These are phyloP conservation scores for Tolypocladium guangdongense DNA, from an alignment of 2,329 filamentous ascomycete species.

Conservation along the genomic window DNA sequence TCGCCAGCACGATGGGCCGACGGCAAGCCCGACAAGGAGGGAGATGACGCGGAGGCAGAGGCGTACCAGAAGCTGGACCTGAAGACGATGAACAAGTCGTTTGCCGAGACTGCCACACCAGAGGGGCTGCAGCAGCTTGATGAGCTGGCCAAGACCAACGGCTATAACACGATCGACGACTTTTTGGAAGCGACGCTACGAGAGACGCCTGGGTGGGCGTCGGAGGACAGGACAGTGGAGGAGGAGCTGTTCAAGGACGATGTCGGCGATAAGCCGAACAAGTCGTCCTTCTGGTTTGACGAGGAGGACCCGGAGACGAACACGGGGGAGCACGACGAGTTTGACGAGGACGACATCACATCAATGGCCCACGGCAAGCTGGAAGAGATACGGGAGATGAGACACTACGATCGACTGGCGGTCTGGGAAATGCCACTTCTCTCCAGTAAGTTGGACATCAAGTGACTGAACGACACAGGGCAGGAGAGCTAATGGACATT, in stretches of 20 bases:
- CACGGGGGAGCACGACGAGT: slow-evolving; percentile 47
- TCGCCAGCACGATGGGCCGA: slow-evolving; percentile 14
- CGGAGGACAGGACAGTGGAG: slow-evolving; percentile 20
- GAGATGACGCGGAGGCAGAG: slow-evolving; percentile 13
- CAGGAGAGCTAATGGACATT: slow-evolving; percentile 3
- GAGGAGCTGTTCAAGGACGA: slow-evolving; percentile 20
- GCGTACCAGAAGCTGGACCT: slow-evolving; percentile 13
- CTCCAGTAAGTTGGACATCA: slow-evolving; percentile 50
- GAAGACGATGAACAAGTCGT: slow-evolving; percentile 18
- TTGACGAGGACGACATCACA: slow-evolving; percentile 75
- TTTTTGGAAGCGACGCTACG: slow-evolving; percentile 18
- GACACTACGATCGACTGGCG: slow-evolving; percentile 76
- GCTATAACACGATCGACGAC: slow-evolving; percentile 20
- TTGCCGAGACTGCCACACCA: slow-evolving; percentile 18
- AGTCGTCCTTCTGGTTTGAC: slow-evolving; percentile 36
- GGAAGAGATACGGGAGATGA: slow-evolving; percentile 76
- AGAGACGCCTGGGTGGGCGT: slow-evolving; percentile 16
- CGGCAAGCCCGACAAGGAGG: not conserved
- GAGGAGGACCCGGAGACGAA: slow-evolving; percentile 36
- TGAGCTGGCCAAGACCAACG: slow-evolving; percentile 22
- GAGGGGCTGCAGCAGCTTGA: slow-evolving; percentile 23
- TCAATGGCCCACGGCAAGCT: slow-evolving; percentile 76
- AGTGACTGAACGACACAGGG: not conserved
- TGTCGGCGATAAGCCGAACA: slow-evolving; percentile 21
- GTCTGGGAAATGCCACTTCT: slow-evolving; percentile 96